Base-by-base conservation (phyloP, 306 rosid species). In the Quercus cerris region DNA sequence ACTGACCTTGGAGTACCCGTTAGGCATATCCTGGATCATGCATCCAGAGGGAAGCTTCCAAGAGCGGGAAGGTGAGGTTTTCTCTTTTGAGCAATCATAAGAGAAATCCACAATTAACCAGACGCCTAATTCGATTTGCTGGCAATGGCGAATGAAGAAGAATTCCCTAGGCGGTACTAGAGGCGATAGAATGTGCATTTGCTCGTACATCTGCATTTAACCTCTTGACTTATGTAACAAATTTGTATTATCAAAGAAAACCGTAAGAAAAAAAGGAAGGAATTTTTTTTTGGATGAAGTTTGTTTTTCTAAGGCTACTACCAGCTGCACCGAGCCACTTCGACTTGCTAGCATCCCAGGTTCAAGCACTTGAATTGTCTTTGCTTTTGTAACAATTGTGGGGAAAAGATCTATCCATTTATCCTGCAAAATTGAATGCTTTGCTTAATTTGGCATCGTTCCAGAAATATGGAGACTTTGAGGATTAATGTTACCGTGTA, bases 21-120 rank as follows among this genome's bases (percentile, higher is more conserved):
- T 63, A 1, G 79, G 23, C 82, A 84, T 31, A 27, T 90, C 92
- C 19, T 88, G 78, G 78, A 94, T 88, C 82, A 92, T 61, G 83
- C 93, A 92, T 15, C 97, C 98, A 17, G 97, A 94, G 56, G 97
- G 98, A 64, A 89, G 80, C 80, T 80, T 88, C 94, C 97, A 86
- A 64, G 83, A 49, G 13, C n/a, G 76, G 35, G 87, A 41, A 20
- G 63, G 46, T 28, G 35, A 70, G 18, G 18, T 1, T 28, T 23
- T 58, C 27, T 74, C 75, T 63, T 70, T 66, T 5, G 77, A 56
- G 76, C 44, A 71, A 76, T 89, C 88, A 51, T 81, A 69, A 8
- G 98, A 92, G 30, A 94, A 91, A 76, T 94, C 93, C 33, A 71
- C 84, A 57, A 94, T 87, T 0, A 68, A 83, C 98, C 98, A 92